These are phyloP conservation scores for Cutaneotrichosporon mucoides DNA, from an alignment of 1,284 basidiomycete species.

Conservation along the genomic window DNA sequence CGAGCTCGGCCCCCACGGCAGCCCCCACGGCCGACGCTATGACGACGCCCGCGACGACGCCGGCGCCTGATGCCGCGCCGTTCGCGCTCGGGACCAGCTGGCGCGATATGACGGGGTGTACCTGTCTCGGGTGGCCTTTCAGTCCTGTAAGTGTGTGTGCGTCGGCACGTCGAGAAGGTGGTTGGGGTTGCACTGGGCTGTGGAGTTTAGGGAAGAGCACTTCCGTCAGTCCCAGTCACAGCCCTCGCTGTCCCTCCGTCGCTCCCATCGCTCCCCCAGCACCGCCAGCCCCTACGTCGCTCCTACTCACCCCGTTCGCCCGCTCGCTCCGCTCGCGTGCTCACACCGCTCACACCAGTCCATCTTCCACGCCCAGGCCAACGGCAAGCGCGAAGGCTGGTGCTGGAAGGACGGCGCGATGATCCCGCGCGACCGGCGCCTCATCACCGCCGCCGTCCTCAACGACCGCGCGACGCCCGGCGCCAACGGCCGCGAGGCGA, in stretches of 20 bases:
- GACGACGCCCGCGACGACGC: no score
- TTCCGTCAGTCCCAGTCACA: no score
- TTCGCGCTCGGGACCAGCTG: neutral
- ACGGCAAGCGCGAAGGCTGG: neutral
- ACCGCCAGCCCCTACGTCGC: neutral
- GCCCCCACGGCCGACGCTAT: no score
- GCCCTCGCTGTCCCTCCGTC: neutral
- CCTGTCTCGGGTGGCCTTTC: conserved; percentile 1
- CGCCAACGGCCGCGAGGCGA: neutral
- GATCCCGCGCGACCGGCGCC: conserved; percentile 1
- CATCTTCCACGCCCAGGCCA: neutral
- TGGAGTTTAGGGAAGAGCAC: no score
- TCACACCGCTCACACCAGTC: neutral
- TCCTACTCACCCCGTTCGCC: neutral
- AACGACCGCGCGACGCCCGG: neutral
- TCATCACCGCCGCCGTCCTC: neutral
- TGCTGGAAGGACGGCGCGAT: neutral
- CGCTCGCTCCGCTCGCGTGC: neutral
- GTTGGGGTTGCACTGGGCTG: no score
- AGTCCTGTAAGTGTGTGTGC: neutral
- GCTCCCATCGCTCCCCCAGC: neutral
- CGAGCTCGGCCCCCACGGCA: no score
- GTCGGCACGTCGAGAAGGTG: no score
- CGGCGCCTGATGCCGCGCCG: no score
- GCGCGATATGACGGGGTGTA: neutral